phyloP scores from a whole-genome alignment of 2,329 filamentous ascomycete genomes.

The Pseudogymnoascus sp. region DNA sequence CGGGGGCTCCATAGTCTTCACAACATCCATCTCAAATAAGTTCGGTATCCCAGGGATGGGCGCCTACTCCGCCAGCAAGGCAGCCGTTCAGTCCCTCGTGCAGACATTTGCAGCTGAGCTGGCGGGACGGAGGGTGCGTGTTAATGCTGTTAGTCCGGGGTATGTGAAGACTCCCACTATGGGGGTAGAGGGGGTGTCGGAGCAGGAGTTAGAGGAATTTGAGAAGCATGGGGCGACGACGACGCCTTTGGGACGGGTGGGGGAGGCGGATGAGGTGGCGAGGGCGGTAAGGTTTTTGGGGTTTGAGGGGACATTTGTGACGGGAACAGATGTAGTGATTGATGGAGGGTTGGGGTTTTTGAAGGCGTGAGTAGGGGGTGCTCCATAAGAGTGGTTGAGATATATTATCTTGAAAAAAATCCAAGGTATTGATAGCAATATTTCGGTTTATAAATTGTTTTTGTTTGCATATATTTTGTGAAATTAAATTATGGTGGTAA shows the following conservation, averaged over 20 bases:
- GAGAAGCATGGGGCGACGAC: not conserved
- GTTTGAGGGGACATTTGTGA: not conserved
- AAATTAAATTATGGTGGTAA: too few relatives aligned
- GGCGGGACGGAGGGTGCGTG: not conserved
- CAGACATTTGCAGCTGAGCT: not conserved
- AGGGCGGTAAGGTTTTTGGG: not conserved
- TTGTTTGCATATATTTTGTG: too few relatives aligned
- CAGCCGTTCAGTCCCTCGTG: not conserved
- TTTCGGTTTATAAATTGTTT: too few relatives aligned
- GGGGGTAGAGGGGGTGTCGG: not conserved
- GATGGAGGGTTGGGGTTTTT: constrained; percentile 3
- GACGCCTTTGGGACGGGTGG: not conserved
- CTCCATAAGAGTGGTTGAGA: too few relatives aligned
- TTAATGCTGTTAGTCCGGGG: not conserved
- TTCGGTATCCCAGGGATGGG: not conserved
- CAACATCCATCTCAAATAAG: not conserved
- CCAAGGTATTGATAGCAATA: too few relatives aligned
- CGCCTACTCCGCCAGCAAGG: not conserved
- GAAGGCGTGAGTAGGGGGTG: not conserved
- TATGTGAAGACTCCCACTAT: not conserved
- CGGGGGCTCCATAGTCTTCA: not conserved
- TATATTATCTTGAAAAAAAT: too few relatives aligned
- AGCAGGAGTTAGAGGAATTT: not conserved
- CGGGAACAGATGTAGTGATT: not conserved
- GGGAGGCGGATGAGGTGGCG: not conserved